Percentiles rank a stretch among this genome's conserved stretches.
Evolutionary conservation across 441 rosid genomes (phyloP).

Genomic region (Syzygium syzygioides): DNA sequence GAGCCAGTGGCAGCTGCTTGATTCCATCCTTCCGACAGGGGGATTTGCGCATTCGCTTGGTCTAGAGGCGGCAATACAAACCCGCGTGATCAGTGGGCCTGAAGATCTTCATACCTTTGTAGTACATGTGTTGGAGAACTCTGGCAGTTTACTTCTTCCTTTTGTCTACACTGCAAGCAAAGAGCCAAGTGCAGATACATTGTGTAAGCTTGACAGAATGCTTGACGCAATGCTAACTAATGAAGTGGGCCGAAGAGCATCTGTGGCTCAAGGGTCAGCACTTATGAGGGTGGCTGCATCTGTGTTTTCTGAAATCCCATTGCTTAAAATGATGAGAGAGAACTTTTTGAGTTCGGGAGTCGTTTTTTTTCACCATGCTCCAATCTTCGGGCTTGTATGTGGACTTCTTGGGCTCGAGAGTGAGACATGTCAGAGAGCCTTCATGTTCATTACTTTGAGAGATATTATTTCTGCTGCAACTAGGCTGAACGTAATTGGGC

Average conservation of each 20-base stretch:
- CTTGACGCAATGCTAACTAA: conserved; percentile 72
- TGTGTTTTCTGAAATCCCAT: conserved; percentile 57
- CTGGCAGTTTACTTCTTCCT: conserved; percentile 78
- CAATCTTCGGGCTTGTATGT: conserved; percentile 70
- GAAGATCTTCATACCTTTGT: conserved; percentile 47
- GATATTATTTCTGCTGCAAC: conserved; percentile 81
- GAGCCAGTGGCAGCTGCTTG: conserved; percentile 93
- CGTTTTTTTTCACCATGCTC: conserved; percentile 64
- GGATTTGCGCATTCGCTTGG: conserved; percentile 93
- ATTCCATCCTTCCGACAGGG: conserved; percentile 86
- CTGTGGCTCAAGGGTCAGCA: conserved; percentile 75
- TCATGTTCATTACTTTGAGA: conserved; percentile 65
- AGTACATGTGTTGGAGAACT: conserved; percentile 54
- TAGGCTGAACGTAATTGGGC: conserved; percentile 74
- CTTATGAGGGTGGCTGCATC: conserved; percentile 72
- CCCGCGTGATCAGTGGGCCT: conserved; percentile 37
- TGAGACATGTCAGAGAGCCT: conserved; percentile 67
- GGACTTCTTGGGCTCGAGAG: conserved; percentile 71
- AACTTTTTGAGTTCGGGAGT: conserved; percentile 25
- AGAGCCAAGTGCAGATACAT: conserved; percentile 40
- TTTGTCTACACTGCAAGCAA: conserved; percentile 52
- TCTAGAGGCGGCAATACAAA: conserved; percentile 77
- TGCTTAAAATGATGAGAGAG: conserved; percentile 49
- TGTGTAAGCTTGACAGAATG: conserved; percentile 41
- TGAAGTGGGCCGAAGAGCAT: conserved; percentile 71